Evolutionary conservation across 306 rosid species (phyloP).

Genomic region (Rosa lucieae): DNA sequence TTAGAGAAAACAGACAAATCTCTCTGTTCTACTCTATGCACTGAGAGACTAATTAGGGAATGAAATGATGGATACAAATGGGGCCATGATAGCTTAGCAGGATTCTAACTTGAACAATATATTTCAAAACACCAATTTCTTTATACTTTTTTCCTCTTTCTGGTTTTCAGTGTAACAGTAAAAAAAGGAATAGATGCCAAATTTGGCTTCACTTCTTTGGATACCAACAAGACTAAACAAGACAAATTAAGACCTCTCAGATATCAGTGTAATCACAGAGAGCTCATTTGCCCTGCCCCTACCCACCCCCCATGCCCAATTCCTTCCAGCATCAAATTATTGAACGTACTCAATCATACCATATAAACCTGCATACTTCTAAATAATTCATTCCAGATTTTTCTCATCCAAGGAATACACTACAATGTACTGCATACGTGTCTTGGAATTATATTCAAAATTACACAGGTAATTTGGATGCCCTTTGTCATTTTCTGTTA

Average conservation of each 20-base stretch:
- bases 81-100: constrained; percentile 14
- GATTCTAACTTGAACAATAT: background rate
- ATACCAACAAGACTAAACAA: constrained; percentile 40
- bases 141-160: background rate
- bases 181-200: constrained; percentile 26
- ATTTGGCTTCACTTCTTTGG: constrained; percentile 23
- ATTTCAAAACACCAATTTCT: background rate
- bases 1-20: constrained; percentile 36
- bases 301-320: constrained; percentile 15
- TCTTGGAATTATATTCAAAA: background rate
- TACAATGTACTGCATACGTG: background rate
- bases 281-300: constrained; percentile 18
- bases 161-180: constrained; percentile 22
- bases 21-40: constrained; percentile 2
- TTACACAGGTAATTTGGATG: background rate
- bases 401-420: background rate
- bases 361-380: background rate
- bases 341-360: constrained; percentile 29
- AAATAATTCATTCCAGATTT: background rate
- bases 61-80: constrained; percentile 13
- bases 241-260: constrained; percentile 38
- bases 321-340: constrained; percentile 26
- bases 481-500: background rate
- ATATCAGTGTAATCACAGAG: constrained; percentile 22
- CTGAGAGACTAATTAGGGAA: background rate